phyloP scores from a whole-genome alignment of 2,329 filamentous ascomycete genomes.

The Teratosphaeria pseudoeucalypti region DNA sequence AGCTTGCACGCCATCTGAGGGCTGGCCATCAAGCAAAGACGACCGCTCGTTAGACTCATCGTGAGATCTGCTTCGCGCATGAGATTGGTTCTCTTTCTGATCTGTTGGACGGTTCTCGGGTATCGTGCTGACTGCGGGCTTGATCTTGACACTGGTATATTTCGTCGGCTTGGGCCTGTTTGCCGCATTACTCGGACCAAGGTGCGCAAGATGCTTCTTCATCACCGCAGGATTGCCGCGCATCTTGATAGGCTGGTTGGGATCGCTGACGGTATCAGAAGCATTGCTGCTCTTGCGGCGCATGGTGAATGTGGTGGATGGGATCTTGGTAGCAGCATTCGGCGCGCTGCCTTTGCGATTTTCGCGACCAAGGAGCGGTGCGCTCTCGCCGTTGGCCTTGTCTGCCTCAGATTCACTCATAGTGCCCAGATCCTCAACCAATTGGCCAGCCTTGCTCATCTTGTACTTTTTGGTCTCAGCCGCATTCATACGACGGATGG shows the following conservation, averaged over 20 bases:
- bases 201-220: constrained; percentile 50
- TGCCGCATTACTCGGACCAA: constrained; percentile 54
- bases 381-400: constrained; percentile 17
- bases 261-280: constrained; percentile 20
- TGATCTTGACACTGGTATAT: constrained; percentile 55
- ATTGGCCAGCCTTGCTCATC: constrained; percentile 9
- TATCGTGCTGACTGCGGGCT: constrained; percentile 41
- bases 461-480: constrained; percentile 56
- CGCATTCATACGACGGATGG: constrained; percentile 77
- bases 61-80: not conserved
- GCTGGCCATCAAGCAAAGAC: constrained; percentile 38
- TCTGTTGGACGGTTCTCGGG: constrained; percentile 26
- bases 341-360: constrained; percentile 25
- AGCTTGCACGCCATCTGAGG: constrained; percentile 56
- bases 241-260: constrained; percentile 28
- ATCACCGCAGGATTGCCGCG: constrained; percentile 45
- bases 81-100: not conserved
- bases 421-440: constrained; percentile 6
- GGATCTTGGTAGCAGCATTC: constrained; percentile 20
- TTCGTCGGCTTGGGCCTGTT: constrained; percentile 50
- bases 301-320: constrained; percentile 31
- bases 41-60: not conserved
- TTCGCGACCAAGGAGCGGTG: constrained; percentile 16
- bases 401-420: constrained; percentile 9
- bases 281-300: constrained; percentile 36